Base-by-base conservation (phyloP, 2,329 filamentous ascomycete genomes). In the Chrysosporium keratinophilum region DNA sequence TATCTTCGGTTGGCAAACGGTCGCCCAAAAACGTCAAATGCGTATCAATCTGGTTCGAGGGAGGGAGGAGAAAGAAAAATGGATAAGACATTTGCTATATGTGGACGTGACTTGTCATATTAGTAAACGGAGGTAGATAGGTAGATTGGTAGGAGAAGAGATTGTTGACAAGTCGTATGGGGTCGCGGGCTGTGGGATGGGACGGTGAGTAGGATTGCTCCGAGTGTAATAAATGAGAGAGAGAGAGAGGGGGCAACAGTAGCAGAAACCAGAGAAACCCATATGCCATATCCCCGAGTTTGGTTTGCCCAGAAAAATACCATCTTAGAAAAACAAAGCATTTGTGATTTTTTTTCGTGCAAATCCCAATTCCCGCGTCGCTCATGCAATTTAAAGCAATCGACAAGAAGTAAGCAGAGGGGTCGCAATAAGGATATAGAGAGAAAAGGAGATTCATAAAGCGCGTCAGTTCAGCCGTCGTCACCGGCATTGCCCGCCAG, bases 401-500 rank as follows among this genome's bases (percentile, higher is more conserved):
- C 17, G 31, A 55, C 33, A 52, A 50, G 52, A 53, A 49, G 52
- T 47, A 59, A 28, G 58, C 56, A 57, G 58, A 62, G 52, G 58
- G 48, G 55, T 55, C 57, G 54, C 52, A 58, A 37, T 47, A 48
- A 42, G 17, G 47, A 54, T 43, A 54, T 60, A 57, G 57, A 19
- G 35, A 56, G 54, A 51, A 58, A 59, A 47, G 45, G 57, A 54
- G 28, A 14, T 34, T 46, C 45, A 51, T 42, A 42, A 52, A 35
- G 45, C 12, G 41, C 50, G 40, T 56, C 46, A 42, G 20, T 52
- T 68, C 60, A 72, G 57, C 69, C 76, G 56, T 78, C 76, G 51
- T 75, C 76, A 59, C 77, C 77, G 35, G 76, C 76, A 61, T 78
- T 76, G 52, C 75, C 43, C 10, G 34, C 34, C 12, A 48, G 45